Conservation (phyloP, 176 grass and related monocot species). For the Rhynchospora pubera region DNA sequence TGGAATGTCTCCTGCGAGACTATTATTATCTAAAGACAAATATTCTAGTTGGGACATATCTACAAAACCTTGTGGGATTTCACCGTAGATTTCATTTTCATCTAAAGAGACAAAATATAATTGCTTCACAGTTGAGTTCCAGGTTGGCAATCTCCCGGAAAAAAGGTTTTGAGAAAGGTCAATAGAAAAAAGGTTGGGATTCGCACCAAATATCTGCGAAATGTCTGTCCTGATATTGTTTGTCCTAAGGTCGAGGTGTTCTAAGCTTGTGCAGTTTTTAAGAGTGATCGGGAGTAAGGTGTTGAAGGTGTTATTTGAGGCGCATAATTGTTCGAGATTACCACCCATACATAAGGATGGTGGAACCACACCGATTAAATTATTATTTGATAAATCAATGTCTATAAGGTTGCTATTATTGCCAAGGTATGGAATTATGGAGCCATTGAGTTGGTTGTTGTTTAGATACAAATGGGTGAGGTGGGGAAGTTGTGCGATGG, state of each 20-base stretch:
- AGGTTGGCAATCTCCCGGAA: not conserved
- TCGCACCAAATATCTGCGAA: not conserved
- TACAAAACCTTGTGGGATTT: not conserved
- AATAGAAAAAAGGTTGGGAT: slow-evolving; percentile 1
- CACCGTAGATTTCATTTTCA: not conserved
- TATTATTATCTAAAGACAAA: not conserved
- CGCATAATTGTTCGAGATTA: not conserved
- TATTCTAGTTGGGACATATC: not conserved
- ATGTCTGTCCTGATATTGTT: slow-evolving; percentile 18
- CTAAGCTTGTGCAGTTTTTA: slow-evolving; percentile 14
- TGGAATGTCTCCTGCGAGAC: not conserved
- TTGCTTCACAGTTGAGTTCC: not conserved
- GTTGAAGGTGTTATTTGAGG: slow-evolving; percentile 17
- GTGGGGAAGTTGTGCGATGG: slow-evolving; percentile 6
- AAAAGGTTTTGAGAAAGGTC: slow-evolving; percentile 10
- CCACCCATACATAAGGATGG: slow-evolving; percentile 3
- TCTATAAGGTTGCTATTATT: not conserved
- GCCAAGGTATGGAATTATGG: slow-evolving; percentile 9
- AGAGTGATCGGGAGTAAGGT: slow-evolving; percentile 10
- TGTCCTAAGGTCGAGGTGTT: not conserved
- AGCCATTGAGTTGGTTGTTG: slow-evolving; percentile 18
- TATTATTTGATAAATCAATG: slow-evolving; percentile 26
- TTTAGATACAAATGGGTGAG: not conserved
- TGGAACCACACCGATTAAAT: slow-evolving; percentile 18
- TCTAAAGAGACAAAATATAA: not conserved